These are phyloP conservation scores for Laetiporus sulphureus DNA, from an alignment of 1,284 basidiomycete genomes.

Conservation along the genomic window DNA sequence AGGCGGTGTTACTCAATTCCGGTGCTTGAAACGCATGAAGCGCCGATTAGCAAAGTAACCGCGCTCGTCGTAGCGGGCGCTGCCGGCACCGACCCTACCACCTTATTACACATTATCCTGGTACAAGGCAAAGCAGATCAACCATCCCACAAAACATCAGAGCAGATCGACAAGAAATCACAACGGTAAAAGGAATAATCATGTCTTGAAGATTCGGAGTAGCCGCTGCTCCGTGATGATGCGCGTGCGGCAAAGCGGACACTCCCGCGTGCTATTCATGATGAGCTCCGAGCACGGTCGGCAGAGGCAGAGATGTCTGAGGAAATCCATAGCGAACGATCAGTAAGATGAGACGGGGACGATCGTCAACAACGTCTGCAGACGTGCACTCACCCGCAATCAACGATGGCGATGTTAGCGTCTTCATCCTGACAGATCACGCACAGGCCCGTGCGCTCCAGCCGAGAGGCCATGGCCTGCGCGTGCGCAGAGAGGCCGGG, in stretches of 20 bases:
- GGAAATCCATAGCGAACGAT: not conserved
- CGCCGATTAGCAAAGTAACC: too few species aligned
- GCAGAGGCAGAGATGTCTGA: constrained; percentile 81
- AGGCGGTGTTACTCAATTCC: too few species aligned
- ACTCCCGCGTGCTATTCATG: constrained; percentile 75
- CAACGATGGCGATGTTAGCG: constrained; percentile 86
- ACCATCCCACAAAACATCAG: too few species aligned
- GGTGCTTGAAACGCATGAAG: too few species aligned
- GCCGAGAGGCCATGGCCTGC: constrained; percentile 29
- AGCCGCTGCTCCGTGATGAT: constrained; percentile 79
- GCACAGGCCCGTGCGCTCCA: constrained; percentile 72
- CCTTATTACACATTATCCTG: too few species aligned
- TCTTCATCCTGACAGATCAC: constrained; percentile 90
- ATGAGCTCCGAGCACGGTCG: constrained; percentile 78
- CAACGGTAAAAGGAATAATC: too few species aligned
- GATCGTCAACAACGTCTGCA: not conserved
- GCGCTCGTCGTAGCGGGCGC: too few species aligned
- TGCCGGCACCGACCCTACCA: too few species aligned
- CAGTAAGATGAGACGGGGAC: constrained; percentile 1
- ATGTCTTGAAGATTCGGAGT: constrained; percentile 75
- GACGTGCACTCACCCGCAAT: constrained; percentile 69
- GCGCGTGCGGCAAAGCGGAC: constrained; percentile 79
- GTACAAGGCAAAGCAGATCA: too few species aligned
- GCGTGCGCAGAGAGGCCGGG: constrained; percentile 20
- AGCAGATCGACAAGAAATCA: too few species aligned